Evolutionary conservation across 2,329 filamentous ascomycete species (phyloP).

Genomic region (Colletotrichum tabaci): DNA sequence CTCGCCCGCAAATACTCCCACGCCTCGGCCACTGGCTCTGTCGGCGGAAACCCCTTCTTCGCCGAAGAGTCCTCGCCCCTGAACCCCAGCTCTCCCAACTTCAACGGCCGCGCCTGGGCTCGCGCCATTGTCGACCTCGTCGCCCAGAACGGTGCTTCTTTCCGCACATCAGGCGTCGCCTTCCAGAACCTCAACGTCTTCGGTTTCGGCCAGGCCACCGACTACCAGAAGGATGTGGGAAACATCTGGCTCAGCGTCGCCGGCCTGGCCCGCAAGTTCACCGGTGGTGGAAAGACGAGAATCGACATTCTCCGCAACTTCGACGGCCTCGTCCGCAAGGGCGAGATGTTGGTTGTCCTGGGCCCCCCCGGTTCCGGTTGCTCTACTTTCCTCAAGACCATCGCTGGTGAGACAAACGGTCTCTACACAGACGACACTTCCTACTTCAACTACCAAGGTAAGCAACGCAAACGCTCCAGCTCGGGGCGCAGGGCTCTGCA

Average conservation of each 20-base stretch:
- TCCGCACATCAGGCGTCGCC: constrained; percentile 74
- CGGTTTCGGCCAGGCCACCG: constrained; percentile 76
- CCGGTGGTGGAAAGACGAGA: constrained; percentile 68
- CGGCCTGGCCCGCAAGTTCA: constrained; percentile 61
- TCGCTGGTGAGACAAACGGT: constrained; percentile 87
- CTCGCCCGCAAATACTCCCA: constrained; percentile 70
- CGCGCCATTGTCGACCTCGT: constrained; percentile 70
- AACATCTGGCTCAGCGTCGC: constrained; percentile 71
- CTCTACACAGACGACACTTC: constrained; percentile 79
- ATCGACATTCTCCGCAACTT: constrained; percentile 79
- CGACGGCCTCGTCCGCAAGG: constrained; percentile 77
- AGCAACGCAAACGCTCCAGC: constrained; percentile 40
- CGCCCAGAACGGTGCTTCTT: constrained; percentile 66
- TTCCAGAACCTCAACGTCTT: constrained; percentile 79
- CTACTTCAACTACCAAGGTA: constrained; percentile 87
- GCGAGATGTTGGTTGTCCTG: constrained; percentile 83
- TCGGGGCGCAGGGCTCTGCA: background rate
- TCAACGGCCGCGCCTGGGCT: constrained; percentile 72
- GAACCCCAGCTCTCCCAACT: constrained; percentile 68
- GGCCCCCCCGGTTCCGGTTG: constrained; percentile 83
- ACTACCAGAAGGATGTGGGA: constrained; percentile 78
- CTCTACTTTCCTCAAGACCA: constrained; percentile 87
- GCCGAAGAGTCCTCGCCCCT: constrained; percentile 66
- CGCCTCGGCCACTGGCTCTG: constrained; percentile 55
- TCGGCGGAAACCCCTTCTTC: constrained; percentile 65